These are phyloP conservation scores for Martensiomyces pterosporus DNA, from an alignment of 192 early-diverging fungal species.

Conservation along the genomic window DNA sequence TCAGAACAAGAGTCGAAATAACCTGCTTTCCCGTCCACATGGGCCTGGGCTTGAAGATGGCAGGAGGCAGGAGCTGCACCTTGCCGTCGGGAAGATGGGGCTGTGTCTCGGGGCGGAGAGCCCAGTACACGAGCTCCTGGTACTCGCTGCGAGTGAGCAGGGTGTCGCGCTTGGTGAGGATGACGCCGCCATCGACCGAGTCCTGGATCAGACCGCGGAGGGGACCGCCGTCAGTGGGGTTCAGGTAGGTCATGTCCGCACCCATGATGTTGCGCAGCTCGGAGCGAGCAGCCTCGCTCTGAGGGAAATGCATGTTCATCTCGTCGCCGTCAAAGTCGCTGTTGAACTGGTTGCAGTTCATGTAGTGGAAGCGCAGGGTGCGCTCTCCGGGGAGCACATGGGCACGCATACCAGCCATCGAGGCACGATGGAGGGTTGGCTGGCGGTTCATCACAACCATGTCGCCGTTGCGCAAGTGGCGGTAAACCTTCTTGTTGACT, in stretches of 20 bases:
- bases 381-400: slow-evolving; percentile 93
- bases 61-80: slow-evolving; percentile 81
- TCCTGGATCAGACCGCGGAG: slow-evolving; percentile 98
- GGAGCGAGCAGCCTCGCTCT: slow-evolving; percentile 93
- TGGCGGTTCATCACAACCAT: slow-evolving; percentile 97
- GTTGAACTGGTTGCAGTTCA: slow-evolving; percentile 87
- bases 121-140: slow-evolving; percentile 89
- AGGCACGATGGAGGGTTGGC: slow-evolving; percentile 98
- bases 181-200: slow-evolving; percentile 95
- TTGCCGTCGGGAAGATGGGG: slow-evolving; percentile 58
- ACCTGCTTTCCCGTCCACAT: slow-evolving; percentile 99
- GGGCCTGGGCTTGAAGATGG: slow-evolving; percentile 78
- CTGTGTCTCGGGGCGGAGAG: slow-evolving; percentile 67
- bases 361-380: slow-evolving; percentile 99
- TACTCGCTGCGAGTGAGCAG: slow-evolving; percentile 87
- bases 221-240: slow-evolving; percentile 94
- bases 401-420: slow-evolving; percentile 97
- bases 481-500: slow-evolving; percentile 93
- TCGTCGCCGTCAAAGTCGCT: slow-evolving; percentile 99
- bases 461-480: slow-evolving; percentile 96
- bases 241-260: slow-evolving; percentile 94
- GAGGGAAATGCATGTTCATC: slow-evolving; percentile 99
- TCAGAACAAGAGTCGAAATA: slow-evolving; percentile 86
- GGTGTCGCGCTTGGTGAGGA: slow-evolving; percentile 83
- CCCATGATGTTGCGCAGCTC: slow-evolving; percentile 95